These are phyloP conservation scores for Aspergillus transmontanensis DNA, from an alignment of 2,329 filamentous ascomycete species.

Conservation along the genomic window DNA sequence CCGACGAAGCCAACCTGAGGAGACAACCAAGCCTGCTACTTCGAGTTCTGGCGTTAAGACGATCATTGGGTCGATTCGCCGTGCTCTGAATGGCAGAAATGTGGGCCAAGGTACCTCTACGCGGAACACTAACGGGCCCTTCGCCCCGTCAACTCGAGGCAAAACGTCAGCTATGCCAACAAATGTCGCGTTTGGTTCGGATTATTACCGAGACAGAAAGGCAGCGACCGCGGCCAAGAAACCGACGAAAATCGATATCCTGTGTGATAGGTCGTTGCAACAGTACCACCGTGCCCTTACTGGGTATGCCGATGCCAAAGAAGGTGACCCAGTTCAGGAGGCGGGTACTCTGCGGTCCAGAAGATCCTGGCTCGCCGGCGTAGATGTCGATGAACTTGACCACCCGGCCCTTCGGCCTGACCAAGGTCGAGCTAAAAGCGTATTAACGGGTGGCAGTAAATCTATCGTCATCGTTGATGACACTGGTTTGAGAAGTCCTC, in stretches of 20 bases:
- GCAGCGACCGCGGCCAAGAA: slow-evolving; percentile 39
- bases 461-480: slow-evolving; percentile 86
- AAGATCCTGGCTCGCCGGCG: slow-evolving; percentile 7
- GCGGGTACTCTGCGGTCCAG: slow-evolving; percentile 1
- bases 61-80: slow-evolving; percentile 81
- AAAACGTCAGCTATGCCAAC: slow-evolving; percentile 47
- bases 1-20: slow-evolving; percentile 34
- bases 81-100: slow-evolving; percentile 70
- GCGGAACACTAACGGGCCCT: slow-evolving; percentile 37
- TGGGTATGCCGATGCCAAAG: slow-evolving; percentile 13
- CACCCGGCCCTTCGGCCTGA: slow-evolving; percentile 10
- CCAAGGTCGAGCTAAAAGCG: slow-evolving; percentile 47
- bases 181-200: slow-evolving; percentile 49
- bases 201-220: slow-evolving; percentile 46
- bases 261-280: slow-evolving; percentile 77
- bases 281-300: slow-evolving; percentile 75
- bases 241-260: slow-evolving; percentile 73
- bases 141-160: slow-evolving; percentile 36
- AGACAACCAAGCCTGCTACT: slow-evolving; percentile 27
- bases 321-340: slow-evolving; percentile 7
- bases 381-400: background rate
- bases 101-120: slow-evolving; percentile 35
- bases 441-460: slow-evolving; percentile 78
- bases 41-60: slow-evolving; percentile 74
- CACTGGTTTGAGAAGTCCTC: slow-evolving; percentile 46